These are phyloP conservation scores for Penicillium sp. DNA, from an alignment of 2,329 filamentous ascomycete genomes.

Conservation along the genomic window DNA sequence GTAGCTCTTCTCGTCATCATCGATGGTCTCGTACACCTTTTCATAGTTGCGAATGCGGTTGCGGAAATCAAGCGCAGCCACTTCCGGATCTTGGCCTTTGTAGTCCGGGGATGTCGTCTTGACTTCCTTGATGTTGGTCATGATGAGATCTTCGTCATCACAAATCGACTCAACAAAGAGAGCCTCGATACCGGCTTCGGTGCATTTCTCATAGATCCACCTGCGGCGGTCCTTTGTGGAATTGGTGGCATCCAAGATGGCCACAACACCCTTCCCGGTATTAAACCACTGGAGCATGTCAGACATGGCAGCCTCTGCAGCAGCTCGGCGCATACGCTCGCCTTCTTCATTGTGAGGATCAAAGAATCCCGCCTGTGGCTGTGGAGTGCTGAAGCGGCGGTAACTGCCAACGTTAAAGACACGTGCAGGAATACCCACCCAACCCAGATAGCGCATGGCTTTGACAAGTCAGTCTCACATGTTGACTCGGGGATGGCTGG, in stretches of 20 bases:
- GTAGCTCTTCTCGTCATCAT: slow-evolving; percentile 79
- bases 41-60: slow-evolving; percentile 96
- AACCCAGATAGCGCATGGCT: slow-evolving; percentile 92
- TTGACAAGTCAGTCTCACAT: slow-evolving; percentile 15
- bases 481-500: background rate
- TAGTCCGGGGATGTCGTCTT: slow-evolving; percentile 98
- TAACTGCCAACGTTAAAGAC: slow-evolving; percentile 99
- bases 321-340: slow-evolving; percentile 80
- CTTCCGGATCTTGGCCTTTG: slow-evolving; percentile 86
- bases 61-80: slow-evolving; percentile 85
- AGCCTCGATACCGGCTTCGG: slow-evolving; percentile 75
- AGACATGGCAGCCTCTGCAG: slow-evolving; percentile 83
- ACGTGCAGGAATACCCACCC: slow-evolving; percentile 89
- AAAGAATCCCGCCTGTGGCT: slow-evolving; percentile 92
- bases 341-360: slow-evolving; percentile 86
- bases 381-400: slow-evolving; percentile 82
- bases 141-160: slow-evolving; percentile 92
- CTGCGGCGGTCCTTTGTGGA: slow-evolving; percentile 83
- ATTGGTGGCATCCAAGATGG: slow-evolving; percentile 95
- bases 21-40: slow-evolving; percentile 91
- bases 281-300: slow-evolving; percentile 96
- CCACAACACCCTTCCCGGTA: slow-evolving; percentile 73
- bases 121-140: slow-evolving; percentile 96
- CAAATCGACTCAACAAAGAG: slow-evolving; percentile 97
- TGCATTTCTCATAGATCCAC: slow-evolving; percentile 84